Evolutionary conservation across 2,329 filamentous ascomycete genomes (phyloP), one percentile per base, ranked within the genome.

Genomic region (Aspergillus udagawae): DNA sequence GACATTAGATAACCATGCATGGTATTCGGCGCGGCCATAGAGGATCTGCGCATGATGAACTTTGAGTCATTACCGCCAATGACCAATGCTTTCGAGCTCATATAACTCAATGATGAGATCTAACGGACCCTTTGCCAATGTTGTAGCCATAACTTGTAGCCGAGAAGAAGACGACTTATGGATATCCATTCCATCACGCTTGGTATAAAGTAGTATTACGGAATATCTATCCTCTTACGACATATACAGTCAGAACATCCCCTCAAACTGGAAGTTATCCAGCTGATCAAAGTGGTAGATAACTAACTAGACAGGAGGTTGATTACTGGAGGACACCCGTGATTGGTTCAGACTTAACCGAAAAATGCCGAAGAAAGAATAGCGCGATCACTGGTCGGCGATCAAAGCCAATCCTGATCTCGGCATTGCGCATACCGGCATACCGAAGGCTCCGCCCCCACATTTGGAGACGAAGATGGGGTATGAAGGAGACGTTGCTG

Each of bases 381-480:
- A 29, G n/a, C 14, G 28, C 14, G 41, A 51, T 53, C 48, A 53
- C 27, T 51, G 49, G 28, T 54, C 64, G 60, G 62, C 60, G 56
- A 21, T 29, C 25, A 38, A 51, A 29, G 38, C 69, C 67, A 72
- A 70, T 70, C 27, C 41, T n/a, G 41, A 8, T 14, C 61, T 69
- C 70, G 70, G 70, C 60, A 60, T 71, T 62, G 54, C 9, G 8
- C 32, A 20, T 9, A 51, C 65, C 68, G 70, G 69, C 61, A 69
- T 68, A 56, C 71, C 70, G 69, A 65, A 47, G 49, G 57, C 63
- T 60, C 60, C 55, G 42, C 41, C 55, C 65, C 63, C 65, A 38
- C 21, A 55, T 59, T 66, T 61, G 56, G 61, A 61, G 61, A 50
- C 29, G 48, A 25, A 20, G 45, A 35, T 32, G 38, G 44, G 29